A percentile compares a stretch with the other conserved stretches of the same genome.
Conservation (phyloP, 1,284 basidiomycete species). For the Lentinus polychrous region DNA sequence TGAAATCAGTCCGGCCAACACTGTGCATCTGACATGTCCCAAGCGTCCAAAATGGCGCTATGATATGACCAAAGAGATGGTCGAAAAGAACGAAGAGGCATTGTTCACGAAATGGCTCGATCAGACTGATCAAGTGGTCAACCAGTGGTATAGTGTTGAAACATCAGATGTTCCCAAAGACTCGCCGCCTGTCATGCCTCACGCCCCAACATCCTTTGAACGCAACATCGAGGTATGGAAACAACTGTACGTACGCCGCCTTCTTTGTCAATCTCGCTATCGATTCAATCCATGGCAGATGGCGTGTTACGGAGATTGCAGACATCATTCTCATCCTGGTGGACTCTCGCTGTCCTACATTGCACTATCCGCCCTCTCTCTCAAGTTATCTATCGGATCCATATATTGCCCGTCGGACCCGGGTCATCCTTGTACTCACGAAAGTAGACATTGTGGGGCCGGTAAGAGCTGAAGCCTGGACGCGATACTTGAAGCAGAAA, state of each 20-base stretch:
- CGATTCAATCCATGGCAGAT: constrained; percentile 37
- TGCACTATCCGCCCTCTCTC: constrained; percentile 61
- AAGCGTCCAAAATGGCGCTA: constrained; percentile 78
- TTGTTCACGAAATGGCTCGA: constrained; percentile 71
- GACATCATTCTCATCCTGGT: constrained; percentile 81
- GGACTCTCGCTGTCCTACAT: constrained; percentile 78
- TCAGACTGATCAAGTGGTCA: constrained; percentile 49
- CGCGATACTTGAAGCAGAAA: constrained; percentile 46
- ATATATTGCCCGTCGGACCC: constrained; percentile 29
- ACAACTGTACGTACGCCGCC: constrained; percentile 58
- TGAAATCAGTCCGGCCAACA: constrained; percentile 22
- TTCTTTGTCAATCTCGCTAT: constrained; percentile 1
- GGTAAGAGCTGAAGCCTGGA: constrained; percentile 55
- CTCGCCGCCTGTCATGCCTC: constrained; percentile 35
- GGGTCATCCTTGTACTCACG: constrained; percentile 76
- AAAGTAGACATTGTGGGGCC: constrained; percentile 62
- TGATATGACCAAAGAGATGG: constrained; percentile 78
- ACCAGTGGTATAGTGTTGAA: constrained; percentile 20
- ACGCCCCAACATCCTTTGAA: constrained; percentile 76
- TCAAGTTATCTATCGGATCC: constrained; percentile 35
- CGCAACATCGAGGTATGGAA: constrained; percentile 90
- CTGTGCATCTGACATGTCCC: constrained; percentile 43
- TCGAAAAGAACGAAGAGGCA: constrained; percentile 83
- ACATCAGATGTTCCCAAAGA: constrained; percentile 17
- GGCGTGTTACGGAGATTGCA: constrained; percentile 84